These are phyloP conservation scores for Saprolegnia diclina DNA, from an alignment of 352 stramenopile species.

Conservation along the genomic window DNA sequence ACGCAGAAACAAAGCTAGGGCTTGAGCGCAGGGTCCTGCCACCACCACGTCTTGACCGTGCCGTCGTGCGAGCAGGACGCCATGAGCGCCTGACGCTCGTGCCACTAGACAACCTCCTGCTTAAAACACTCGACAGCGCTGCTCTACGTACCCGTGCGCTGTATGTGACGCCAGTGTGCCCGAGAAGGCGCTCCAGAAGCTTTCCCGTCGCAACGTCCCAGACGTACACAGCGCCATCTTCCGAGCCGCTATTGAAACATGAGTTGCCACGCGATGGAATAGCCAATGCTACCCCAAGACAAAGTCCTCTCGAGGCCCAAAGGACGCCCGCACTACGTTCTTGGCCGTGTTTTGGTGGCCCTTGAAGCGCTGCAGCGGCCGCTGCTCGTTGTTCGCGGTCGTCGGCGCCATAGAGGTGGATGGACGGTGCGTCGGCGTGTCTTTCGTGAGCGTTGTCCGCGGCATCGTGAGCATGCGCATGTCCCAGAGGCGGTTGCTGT, in stretches of 20 bases:
- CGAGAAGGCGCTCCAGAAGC: conserved; percentile 69
- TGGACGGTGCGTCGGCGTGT: conserved; percentile 32
- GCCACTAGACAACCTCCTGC: conserved; percentile 38
- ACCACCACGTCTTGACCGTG: conserved; percentile 89
- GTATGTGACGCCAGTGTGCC: conserved; percentile 75
- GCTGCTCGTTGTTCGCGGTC: conserved; percentile 38
- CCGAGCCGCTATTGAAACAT: conserved; percentile 42
- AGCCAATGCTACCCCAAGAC: conserved; percentile 40
- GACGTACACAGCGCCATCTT: conserved; percentile 82
- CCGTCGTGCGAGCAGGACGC: conserved; percentile 81
- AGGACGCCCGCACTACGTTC: conserved; percentile 80
- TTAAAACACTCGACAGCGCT: not conserved
- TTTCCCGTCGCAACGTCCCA: conserved; percentile 84
- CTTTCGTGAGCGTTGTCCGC: conserved; percentile 30
- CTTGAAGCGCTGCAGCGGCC: conserved; percentile 81
- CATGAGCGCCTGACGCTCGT: conserved; percentile 80
- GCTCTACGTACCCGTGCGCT: conserved; percentile 40
- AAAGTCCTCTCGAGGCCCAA: conserved; percentile 79
- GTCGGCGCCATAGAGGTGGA: conserved; percentile 28
- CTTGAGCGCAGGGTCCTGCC: conserved; percentile 43
- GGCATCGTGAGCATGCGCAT: conserved; percentile 79
- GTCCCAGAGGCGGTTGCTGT: conserved; percentile 85
- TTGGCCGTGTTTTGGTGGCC: conserved; percentile 86
- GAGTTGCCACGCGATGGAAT: not conserved
- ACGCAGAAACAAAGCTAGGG: too few relatives aligned